Conservation (phyloP, 208 protist genomes). For the Acanthamoeba quina region DNA sequence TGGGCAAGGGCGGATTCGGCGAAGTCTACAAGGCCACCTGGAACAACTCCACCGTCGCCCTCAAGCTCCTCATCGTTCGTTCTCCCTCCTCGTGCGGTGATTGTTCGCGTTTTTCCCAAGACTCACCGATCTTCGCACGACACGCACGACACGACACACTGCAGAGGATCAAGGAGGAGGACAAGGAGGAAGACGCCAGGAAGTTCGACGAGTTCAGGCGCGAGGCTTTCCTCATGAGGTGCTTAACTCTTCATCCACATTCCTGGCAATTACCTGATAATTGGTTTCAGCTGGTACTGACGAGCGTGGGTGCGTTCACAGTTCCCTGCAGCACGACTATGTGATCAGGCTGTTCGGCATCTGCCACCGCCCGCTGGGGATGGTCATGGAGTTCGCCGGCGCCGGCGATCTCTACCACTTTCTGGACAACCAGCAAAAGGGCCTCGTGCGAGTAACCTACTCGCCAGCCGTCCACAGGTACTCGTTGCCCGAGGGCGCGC, state of each 20-base stretch:
- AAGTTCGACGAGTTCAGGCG: conserved; percentile 28
- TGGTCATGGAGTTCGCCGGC: conserved; percentile 84
- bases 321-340: conserved; percentile 77
- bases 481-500: background rate
- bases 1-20: conserved; percentile 50
- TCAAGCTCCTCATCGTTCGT: conserved; percentile 24
- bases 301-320: background rate
- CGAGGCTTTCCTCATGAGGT: conserved; percentile 24
- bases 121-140: too few species aligned
- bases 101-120: background rate
- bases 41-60: conserved; percentile 32
- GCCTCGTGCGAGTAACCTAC: background rate
- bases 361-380: conserved; percentile 75
- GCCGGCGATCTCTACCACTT: conserved; percentile 77
- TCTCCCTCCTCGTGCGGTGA: background rate
- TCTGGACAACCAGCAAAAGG: conserved; percentile 27
- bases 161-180: conserved; percentile 11
- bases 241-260: too few species aligned
- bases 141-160: background rate
- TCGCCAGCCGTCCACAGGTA: background rate
- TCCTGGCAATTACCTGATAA: background rate
- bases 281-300: background rate
- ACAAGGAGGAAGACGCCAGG: background rate
- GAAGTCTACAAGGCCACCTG: conserved; percentile 67
- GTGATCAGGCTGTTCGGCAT: conserved; percentile 78